Evolutionary conservation across 2,329 filamentous ascomycete genomes (phyloP), one percentile per base, ranked within the genome.

Genomic region (Coniochaeta hoffmannii): DNA sequence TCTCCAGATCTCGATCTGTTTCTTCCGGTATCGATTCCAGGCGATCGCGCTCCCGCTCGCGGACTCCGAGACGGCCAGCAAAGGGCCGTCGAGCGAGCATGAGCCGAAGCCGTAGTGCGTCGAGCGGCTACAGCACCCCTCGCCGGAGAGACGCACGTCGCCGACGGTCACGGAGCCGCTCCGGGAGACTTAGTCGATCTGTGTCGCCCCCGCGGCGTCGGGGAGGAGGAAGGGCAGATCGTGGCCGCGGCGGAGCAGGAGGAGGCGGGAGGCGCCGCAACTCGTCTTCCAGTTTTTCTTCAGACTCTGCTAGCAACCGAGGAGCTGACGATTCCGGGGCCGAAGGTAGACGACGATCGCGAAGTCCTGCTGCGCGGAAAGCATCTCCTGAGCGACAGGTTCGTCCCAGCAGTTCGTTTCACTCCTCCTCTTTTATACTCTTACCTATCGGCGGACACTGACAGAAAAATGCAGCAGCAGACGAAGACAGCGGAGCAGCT

Each of bases 401-500:
- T 64, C 51, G 67, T 64, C 57, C 50, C 50, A 28, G 24, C 24
- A 46, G 41, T 46, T 46, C 41, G 41, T 46, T 46, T 19, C 22
- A n/a, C 36, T n/a, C 41, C 41, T 46, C 2, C 41, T 22, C 10
- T 63, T 62, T 65, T 63, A 65, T 15, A 10, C 2, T 28, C 4
- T n/a, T 11, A 12, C 7, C 15, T 9, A 66, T 66, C 60, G 63
- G 65, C 63, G 63, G 64, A 63, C 60, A 59, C 28, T 34, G 49
- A 51, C 49, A 4, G 28, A 5, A n/a, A 15, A n/a, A n/a, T 12
- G 4, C 54, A 52, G 60, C 24, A 53, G 24, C 31, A 61, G 57
- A 50, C 55, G 15, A 68, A 72, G 65, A 69, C 68, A 54, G 67
- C 68, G 50, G 71, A 73, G 58, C 71, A 71, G 59, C 65, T 69